These are phyloP conservation scores for Penicillium sp. DNA, from an alignment of 2,329 filamentous ascomycete genomes.

Conservation along the genomic window DNA sequence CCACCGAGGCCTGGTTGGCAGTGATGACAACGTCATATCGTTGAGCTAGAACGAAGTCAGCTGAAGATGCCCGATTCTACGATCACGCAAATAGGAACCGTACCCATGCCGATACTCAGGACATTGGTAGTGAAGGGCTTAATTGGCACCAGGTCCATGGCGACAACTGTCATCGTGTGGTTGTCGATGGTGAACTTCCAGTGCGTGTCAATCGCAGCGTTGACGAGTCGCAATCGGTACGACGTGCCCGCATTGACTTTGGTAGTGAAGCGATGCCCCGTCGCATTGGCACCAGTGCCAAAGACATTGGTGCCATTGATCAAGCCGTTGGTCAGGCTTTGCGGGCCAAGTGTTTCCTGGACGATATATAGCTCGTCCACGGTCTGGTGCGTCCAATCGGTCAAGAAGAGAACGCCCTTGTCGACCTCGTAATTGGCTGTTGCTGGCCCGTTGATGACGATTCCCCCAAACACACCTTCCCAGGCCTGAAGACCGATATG, in stretches of 20 bases:
- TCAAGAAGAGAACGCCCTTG: slow-evolving; percentile 34
- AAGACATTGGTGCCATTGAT: slow-evolving; percentile 46
- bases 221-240: slow-evolving; percentile 32
- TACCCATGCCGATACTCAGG: slow-evolving; percentile 48
- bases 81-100: slow-evolving; percentile 1
- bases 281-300: slow-evolving; percentile 7
- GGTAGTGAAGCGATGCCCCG: slow-evolving; percentile 46
- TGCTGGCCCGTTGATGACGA: slow-evolving; percentile 47
- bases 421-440: slow-evolving; percentile 40
- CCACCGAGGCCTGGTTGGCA: not conserved
- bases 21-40: slow-evolving; percentile 41
- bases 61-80: not conserved
- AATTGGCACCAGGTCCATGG: slow-evolving; percentile 58
- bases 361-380: slow-evolving; percentile 23
- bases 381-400: slow-evolving; percentile 33
- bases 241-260: slow-evolving; percentile 42
- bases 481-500: slow-evolving; percentile 33
- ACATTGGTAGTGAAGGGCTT: slow-evolving; percentile 52
- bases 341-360: slow-evolving; percentile 21
- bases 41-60: slow-evolving; percentile 28
- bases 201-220: slow-evolving; percentile 28
- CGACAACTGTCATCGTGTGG: slow-evolving; percentile 58
- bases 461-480: slow-evolving; percentile 58
- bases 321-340: slow-evolving; percentile 45
- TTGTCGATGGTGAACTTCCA: slow-evolving; percentile 50